Evolutionary conservation across 139 green algal genomes (phyloP).

Genomic region (Marvania coccoides): DNA sequence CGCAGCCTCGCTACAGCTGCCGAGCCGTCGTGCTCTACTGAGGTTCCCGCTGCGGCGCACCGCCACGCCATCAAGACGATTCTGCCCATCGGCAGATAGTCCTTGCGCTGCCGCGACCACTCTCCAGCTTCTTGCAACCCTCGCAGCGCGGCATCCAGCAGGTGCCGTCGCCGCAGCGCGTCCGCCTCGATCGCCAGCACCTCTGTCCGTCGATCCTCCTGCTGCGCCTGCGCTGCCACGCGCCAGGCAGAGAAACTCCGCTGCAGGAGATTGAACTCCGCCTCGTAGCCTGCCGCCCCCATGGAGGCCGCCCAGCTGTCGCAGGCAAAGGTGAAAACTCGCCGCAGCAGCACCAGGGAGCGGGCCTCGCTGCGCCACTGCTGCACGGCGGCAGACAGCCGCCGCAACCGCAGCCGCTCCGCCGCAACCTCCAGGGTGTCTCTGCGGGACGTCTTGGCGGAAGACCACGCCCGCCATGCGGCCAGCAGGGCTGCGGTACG

Average conservation of each 20-base stretch:
- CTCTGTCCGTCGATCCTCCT: constrained; percentile 5
- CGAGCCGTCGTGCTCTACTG: constrained; percentile 1
- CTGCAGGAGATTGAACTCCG: constrained; percentile 2
- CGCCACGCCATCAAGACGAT: constrained; percentile 4
- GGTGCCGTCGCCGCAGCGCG: not conserved
- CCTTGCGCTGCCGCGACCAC: not conserved
- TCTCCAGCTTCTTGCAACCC: not conserved
- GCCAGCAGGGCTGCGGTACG: not conserved
- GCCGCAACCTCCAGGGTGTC: not conserved
- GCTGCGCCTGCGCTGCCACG: constrained; percentile 6
- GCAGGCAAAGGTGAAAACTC: constrained; percentile 8
- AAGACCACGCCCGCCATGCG: not conserved
- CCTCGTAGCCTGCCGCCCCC: constrained; percentile 7
- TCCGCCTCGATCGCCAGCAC: constrained; percentile 10
- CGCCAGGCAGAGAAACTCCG: constrained; percentile 6
- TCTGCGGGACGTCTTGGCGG: not conserved
- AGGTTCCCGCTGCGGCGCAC: not conserved
- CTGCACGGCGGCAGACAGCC: not conserved
- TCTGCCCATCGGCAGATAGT: not conserved
- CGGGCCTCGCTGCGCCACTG: not conserved
- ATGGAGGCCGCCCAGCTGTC: constrained; percentile 14
- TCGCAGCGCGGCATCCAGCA: constrained; percentile 2
- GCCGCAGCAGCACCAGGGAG: constrained; percentile 10
- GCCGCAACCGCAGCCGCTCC: not conserved
- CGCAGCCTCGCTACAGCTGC: not conserved